Evolutionary conservation across 2,329 filamentous ascomycete genomes (phyloP).

Genomic region (Colletotrichum cuscutae): DNA sequence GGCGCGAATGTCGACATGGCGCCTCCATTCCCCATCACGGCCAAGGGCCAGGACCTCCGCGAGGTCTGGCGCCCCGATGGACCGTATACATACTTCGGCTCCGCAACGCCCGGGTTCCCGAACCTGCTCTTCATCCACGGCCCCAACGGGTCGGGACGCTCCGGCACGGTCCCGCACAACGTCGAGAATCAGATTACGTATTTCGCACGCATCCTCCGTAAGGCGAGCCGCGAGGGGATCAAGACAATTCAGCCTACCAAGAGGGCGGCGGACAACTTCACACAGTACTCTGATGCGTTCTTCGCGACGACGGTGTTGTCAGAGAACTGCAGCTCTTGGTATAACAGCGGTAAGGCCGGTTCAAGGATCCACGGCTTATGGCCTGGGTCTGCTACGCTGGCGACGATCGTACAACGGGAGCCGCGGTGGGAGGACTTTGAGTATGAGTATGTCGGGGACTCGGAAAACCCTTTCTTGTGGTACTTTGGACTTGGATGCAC

Average conservation of each 20-base stretch:
- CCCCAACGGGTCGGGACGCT: slow-evolving; percentile 67
- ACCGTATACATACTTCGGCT: slow-evolving; percentile 74
- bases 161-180: slow-evolving; percentile 74
- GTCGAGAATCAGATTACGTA: slow-evolving; percentile 75
- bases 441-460: slow-evolving; percentile 55
- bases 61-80: slow-evolving; percentile 67
- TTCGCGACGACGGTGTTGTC: slow-evolving; percentile 65
- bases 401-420: slow-evolving; percentile 66
- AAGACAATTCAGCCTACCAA: slow-evolving; percentile 67
- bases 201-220: slow-evolving; percentile 74
- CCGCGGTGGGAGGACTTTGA: slow-evolving; percentile 67
- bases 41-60: slow-evolving; percentile 63
- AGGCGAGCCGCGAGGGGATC: slow-evolving; percentile 73
- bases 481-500: slow-evolving; percentile 77
- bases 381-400: slow-evolving; percentile 74
- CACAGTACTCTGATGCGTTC: slow-evolving; percentile 67
- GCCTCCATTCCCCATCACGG: slow-evolving; percentile 69
- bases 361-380: slow-evolving; percentile 74
- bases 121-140: slow-evolving; percentile 75
- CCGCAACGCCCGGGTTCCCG: slow-evolving; percentile 72
- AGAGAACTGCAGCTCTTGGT: slow-evolving; percentile 77
- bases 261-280: slow-evolving; percentile 71
- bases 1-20: slow-evolving; percentile 70
- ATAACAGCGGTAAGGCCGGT: slow-evolving; percentile 73
- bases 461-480: slow-evolving; percentile 66